Evolutionary conservation across 2,329 filamentous ascomycete genomes (phyloP).

Genomic region (Teratosphaeria zuluensis): DNA sequence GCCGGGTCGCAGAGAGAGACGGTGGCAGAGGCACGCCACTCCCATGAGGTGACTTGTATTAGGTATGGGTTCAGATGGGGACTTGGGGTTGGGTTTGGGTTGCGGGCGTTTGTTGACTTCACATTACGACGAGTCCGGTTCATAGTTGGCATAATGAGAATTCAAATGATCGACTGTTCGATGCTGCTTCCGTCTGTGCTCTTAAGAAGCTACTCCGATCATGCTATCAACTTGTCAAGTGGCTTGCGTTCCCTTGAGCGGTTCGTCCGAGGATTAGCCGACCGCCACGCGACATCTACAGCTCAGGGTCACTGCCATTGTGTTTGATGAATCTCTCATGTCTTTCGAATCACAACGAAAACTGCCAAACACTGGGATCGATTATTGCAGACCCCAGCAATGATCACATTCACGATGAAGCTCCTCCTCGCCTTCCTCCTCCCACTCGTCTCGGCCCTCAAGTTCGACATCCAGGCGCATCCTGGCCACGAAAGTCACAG

Average conservation of each 20-base stretch:
- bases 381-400: background rate
- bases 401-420: constrained; percentile 13
- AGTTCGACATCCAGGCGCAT: constrained; percentile 80
- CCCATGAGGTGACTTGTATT: background rate
- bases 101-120: background rate
- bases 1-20: background rate
- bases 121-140: background rate
- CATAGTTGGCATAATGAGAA: background rate
- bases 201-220: too few relatives aligned
- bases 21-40: background rate
- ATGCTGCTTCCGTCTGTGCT: too few relatives aligned
- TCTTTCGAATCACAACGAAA: background rate
- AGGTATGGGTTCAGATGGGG: background rate
- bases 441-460: constrained; percentile 56
- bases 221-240: too few relatives aligned
- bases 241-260: background rate
- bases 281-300: background rate
- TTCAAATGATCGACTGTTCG: too few relatives aligned
- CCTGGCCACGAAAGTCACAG: constrained; percentile 50
- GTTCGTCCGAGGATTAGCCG: background rate
- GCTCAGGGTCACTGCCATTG: background rate
- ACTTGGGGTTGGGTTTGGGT: background rate
- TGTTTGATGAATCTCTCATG: background rate
- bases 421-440: constrained; percentile 31
- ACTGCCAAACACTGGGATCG: background rate